A percentile compares a stretch with the other conserved stretches of the same genome.
Evolutionary conservation across 441 rosid species (phyloP).

Genomic region (Aquilaria agallochum): DNA sequence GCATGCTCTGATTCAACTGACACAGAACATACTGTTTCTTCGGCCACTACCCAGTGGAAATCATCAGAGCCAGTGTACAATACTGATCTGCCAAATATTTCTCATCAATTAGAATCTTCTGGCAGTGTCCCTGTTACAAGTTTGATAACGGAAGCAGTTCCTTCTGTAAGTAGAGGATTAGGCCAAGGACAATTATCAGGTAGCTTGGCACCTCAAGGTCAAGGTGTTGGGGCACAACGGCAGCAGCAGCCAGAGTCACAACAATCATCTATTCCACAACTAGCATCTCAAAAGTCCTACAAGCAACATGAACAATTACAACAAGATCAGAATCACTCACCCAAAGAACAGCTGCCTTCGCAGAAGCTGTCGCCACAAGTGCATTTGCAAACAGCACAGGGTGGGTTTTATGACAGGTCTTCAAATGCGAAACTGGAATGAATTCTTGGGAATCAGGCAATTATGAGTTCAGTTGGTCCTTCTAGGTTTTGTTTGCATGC

Average conservation of each 20-base stretch:
- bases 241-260: conserved; percentile 46
- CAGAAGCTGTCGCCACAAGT: conserved; percentile 49
- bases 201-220: conserved; percentile 44
- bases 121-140: conserved; percentile 38
- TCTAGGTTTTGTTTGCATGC: conserved; percentile 53
- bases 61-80: conserved; percentile 48
- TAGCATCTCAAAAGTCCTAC: conserved; percentile 42
- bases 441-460: conserved; percentile 40
- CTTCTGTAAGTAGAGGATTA: conserved; percentile 49
- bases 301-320: conserved; percentile 52
- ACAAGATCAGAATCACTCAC: conserved; percentile 51
- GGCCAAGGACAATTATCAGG: conserved; percentile 63
- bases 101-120: conserved; percentile 40
- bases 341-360: conserved; percentile 38
- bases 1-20: conserved; percentile 42
- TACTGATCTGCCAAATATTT: conserved; percentile 33
- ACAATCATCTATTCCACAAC: conserved; percentile 34
- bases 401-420: conserved; percentile 54
- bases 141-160: conserved; percentile 45
- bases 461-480: conserved; percentile 41
- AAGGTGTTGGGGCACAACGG: conserved; percentile 41
- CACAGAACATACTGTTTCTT: conserved; percentile 31
- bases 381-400: conserved; percentile 54
- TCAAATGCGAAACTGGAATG: conserved; percentile 67
- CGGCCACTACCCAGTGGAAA: conserved; percentile 46